Evolutionary conservation across 2,329 filamentous ascomycete species (phyloP).

Genomic region (Immersiporthe knoxdaviesiana): DNA sequence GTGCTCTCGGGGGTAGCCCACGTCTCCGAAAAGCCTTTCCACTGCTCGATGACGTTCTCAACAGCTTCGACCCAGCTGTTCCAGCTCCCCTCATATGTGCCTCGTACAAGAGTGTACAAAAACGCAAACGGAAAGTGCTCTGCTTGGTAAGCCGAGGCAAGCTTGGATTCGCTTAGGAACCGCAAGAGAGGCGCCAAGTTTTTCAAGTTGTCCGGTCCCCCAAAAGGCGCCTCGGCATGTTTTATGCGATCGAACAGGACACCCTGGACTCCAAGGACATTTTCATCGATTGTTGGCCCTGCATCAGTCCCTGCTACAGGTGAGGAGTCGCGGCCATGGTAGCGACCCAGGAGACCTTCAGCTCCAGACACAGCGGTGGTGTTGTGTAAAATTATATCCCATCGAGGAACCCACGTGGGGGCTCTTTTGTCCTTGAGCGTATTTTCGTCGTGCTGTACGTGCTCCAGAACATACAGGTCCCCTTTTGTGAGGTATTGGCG

Average conservation of each 20-base stretch:
- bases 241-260: not conserved
- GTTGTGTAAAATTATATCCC: too few relatives aligned
- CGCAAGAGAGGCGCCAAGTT: not conserved
- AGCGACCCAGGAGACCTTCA: not conserved
- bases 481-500: not conserved
- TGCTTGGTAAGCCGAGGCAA: not conserved
- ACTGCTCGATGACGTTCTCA: not conserved
- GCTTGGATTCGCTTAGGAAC: not conserved
- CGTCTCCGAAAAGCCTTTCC: not conserved
- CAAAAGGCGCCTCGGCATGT: not conserved
- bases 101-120: not conserved
- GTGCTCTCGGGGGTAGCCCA: not conserved
- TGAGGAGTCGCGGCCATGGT: too few relatives aligned
- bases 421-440: not conserved
- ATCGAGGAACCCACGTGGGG: not conserved
- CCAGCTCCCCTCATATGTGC: not conserved
- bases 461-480: not conserved
- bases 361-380: too few relatives aligned
- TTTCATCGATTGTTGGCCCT: not conserved
- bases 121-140: not conserved
- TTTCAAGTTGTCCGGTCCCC: not conserved
- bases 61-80: not conserved
- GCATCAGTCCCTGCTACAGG: too few relatives aligned
- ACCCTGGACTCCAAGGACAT: not conserved
- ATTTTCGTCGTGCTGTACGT: not conserved